Conservation (phyloP, 768 basidiomycete species). For the Daedaleopsis nitida region DNA sequence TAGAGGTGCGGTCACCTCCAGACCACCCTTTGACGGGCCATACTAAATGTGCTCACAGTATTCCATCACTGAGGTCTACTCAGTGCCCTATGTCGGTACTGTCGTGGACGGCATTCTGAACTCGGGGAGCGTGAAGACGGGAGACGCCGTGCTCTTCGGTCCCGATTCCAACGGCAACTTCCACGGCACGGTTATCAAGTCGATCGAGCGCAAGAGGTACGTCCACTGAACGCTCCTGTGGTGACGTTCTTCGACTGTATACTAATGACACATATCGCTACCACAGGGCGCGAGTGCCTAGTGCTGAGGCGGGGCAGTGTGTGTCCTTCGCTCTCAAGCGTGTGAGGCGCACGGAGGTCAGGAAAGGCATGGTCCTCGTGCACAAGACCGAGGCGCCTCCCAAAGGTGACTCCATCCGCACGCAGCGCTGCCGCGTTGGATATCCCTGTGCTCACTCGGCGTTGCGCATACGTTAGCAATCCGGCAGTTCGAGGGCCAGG, state of each 20-base stretch:
- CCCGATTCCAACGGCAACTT: constrained; percentile 94
- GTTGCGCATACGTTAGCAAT: constrained; percentile 50
- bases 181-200: constrained; percentile 76
- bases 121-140: constrained; percentile 70
- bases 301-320: constrained; percentile 94
- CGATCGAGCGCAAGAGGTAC: constrained; percentile 91
- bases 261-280: neutral
- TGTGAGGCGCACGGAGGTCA: constrained; percentile 73
- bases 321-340: constrained; percentile 93
- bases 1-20: constrained; percentile 54
- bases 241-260: neutral
- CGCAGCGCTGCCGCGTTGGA: neutral
- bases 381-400: constrained; percentile 79
- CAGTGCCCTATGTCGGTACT: constrained; percentile 83
- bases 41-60: constrained; percentile 46
- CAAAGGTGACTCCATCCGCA: constrained; percentile 49
- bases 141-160: constrained; percentile 82
- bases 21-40: neutral
- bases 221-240: constrained; percentile 14
- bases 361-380: constrained; percentile 95
- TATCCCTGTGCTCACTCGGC: neutral
- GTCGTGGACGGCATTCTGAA: constrained; percentile 86
- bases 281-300: constrained; percentile 70
- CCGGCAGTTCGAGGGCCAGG: constrained; percentile 88
- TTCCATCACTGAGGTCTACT: constrained; percentile 84